Conservation (phyloP, 1,284 basidiomycete species). For the Boletus albobrunnescens region DNA sequence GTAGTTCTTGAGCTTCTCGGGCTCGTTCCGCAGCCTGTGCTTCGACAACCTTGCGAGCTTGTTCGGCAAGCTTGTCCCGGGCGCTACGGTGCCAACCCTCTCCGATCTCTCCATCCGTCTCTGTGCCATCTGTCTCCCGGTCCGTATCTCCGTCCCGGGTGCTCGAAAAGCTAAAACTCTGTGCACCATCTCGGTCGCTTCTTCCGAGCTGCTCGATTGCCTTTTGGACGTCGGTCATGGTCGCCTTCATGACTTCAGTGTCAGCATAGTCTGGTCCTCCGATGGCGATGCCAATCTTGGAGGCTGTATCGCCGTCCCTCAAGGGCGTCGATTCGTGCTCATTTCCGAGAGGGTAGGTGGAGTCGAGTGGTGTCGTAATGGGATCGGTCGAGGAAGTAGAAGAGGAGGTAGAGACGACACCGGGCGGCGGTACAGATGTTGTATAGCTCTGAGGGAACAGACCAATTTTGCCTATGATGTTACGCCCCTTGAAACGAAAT, state of each 20-base stretch:
- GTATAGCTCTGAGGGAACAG: conserved; percentile 94
- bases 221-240: conserved; percentile 83
- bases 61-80: conserved; percentile 68
- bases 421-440: conserved; percentile 50
- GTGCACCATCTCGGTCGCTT: conserved; percentile 46
- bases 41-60: conserved; percentile 62
- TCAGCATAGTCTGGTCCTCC: conserved; percentile 26
- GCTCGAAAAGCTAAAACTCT: conserved; percentile 72
- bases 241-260: conserved; percentile 72
- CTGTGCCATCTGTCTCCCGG: conserved; percentile 56
- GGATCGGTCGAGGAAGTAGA: conserved; percentile 25
- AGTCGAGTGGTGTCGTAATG: conserved; percentile 24
- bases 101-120: conserved; percentile 44
- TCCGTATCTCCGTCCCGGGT: conserved; percentile 53
- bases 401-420: conserved; percentile 18
- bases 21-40: conserved; percentile 47
- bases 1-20: conserved; percentile 34
- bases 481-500: conserved; percentile 65
- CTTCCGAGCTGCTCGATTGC: conserved; percentile 77
- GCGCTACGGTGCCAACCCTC: conserved; percentile 64
- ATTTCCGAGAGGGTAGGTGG: conserved; percentile 44
- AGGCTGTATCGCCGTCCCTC: conserved; percentile 32
- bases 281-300: conserved; percentile 23
- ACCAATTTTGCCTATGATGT: conserved; percentile 76
- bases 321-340: conserved; percentile 39